Base-by-base conservation (phyloP, 2,329 filamentous ascomycete species). In the Dactylellina drechsleri region DNA sequence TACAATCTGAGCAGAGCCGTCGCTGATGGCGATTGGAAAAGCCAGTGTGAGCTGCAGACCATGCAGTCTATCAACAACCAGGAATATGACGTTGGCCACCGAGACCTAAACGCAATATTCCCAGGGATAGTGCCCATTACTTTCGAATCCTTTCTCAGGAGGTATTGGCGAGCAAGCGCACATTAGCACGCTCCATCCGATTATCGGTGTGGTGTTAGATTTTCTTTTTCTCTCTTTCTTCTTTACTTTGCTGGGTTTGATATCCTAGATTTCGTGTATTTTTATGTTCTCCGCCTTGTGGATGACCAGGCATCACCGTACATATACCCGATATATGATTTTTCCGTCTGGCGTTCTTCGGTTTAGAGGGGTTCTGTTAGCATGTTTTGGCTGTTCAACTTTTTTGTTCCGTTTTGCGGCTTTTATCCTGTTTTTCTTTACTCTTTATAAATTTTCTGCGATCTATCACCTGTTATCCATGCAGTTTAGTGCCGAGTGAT, bases 271-370 rank as follows among this genome's bases (percentile, higher is more conserved):
- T 67, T 72, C 70, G 31, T 74, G 62, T 74, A 57, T 49, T 50
- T 60, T 50, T 74, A 66, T 67, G 66, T 74, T 62, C 62, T 23
- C 20, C 23, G n/a, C 66, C 47, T 65, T 64, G 26, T 52, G 36
- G 53, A 62, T 53, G 59, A 68, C 71, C 71, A 75, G 71, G 71
- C 71, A 75, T 56, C 71, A 75, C 71, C 71, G 71, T 75, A 75
- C 71, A 75, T 75, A 75, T 75, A 75, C 52, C 45, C 26, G 61
- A 49, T 75, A 75, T 75, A 75, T 75, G 71, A 67, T 75, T 68
- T 68, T 75, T 58, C 23, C 50, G 71, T 68, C 71, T 68, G 71
- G 71, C 53, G 61, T 58, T 66, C 28, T 57, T 28, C 54, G 58
- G 53, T 66, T 65, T 53, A 36, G 41, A 59, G 59, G 65, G 75